phyloP scores from a whole-genome alignment of 73 alveolate species.

The Stentor roeselii region DNA sequence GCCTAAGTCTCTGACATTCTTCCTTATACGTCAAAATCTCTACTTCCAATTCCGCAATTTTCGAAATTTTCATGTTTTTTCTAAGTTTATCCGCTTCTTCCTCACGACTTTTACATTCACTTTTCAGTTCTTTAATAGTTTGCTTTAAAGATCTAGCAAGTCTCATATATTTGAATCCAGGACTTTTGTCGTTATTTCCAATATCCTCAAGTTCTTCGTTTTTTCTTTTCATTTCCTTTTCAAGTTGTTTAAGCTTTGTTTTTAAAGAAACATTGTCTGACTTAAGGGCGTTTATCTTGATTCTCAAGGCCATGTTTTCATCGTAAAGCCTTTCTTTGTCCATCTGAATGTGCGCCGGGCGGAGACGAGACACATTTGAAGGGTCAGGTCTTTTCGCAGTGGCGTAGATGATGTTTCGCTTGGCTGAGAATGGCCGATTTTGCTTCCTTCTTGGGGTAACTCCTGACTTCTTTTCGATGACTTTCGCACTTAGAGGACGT shows the following conservation, averaged over 20 bases:
- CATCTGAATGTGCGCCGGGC: conserved; percentile 5
- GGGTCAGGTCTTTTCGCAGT: conserved; percentile 2
- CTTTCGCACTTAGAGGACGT: conserved; percentile 21
- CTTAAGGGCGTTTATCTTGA: conserved; percentile 29
- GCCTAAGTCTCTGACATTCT: conserved; percentile 66
- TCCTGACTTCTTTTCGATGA: not conserved
- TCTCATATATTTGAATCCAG: conserved; percentile 25
- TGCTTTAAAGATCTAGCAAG: conserved; percentile 41
- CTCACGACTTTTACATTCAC: conserved; percentile 18
- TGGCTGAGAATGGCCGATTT: not conserved
- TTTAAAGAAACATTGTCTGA: conserved; percentile 35
- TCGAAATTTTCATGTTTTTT: conserved; percentile 53
- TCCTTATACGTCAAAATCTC: conserved; percentile 51
- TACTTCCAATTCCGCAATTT: conserved; percentile 43
- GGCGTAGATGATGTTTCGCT: not conserved
- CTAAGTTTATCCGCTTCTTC: conserved; percentile 44
- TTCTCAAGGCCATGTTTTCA: conserved; percentile 43
- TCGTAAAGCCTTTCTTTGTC: conserved; percentile 42
- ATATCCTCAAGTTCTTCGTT: conserved; percentile 13
- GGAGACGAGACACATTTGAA: not conserved
- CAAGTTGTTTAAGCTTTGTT: conserved; percentile 27
- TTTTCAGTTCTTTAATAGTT: conserved; percentile 52
- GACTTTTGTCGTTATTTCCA: not conserved
- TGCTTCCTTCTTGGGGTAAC: not conserved
- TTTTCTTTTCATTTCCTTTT: conserved; percentile 26